Base-by-base conservation (phyloP, 2,329 filamentous ascomycete genomes). In the Verticillium dahliae region DNA sequence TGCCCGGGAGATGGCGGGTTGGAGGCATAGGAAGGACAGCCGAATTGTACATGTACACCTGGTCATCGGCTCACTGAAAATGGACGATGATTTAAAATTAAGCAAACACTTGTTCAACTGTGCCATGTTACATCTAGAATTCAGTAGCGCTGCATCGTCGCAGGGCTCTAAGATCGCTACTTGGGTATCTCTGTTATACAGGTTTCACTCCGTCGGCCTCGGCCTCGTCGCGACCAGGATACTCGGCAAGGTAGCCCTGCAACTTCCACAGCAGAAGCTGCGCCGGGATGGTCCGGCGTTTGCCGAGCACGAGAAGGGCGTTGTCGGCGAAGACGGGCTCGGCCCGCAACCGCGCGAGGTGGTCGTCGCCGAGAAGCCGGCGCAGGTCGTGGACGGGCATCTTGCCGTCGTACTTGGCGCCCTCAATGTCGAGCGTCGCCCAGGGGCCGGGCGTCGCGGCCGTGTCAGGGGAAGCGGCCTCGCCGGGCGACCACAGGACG, bases 231-330 rank as follows among this genome's bases (percentile, higher is more conserved):
- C n/a, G 18, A 22, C n/a, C 45, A 15, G 35, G 31, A 13, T 61
- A 59, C 15, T 64, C 59, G 9, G 61, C 63, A 38, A 85, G 56
- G 66, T 84, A 88, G 1, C 83, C 84, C 63, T 87, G 81, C 9
- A 88, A 69, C 63, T 80, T 82, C 85, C 85, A 88, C 7, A 88
- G 73, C 60, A 78, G 74, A 60, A 79, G 61, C 69, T 85, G 81
- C 56, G 85, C 57, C 14, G 75, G 70, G 27, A 76, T 69, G 72
- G 74, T 63, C 72, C 74, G 69, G 41, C 70, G 68, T 57, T 68
- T 72, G 14, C 60, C 54, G 60, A 85, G 67, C 62, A 85, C 72
- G 59, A 79, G 75, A 22, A 81, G 62, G 27, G 60, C 50, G 2
- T 74, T 74, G 2, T 63, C 60, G 10, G 38, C 57, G 38, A 66